Evolutionary conservation across 495 filamentous ascomycete species (phyloP).

Genomic region (Cairneyella variabilis): DNA sequence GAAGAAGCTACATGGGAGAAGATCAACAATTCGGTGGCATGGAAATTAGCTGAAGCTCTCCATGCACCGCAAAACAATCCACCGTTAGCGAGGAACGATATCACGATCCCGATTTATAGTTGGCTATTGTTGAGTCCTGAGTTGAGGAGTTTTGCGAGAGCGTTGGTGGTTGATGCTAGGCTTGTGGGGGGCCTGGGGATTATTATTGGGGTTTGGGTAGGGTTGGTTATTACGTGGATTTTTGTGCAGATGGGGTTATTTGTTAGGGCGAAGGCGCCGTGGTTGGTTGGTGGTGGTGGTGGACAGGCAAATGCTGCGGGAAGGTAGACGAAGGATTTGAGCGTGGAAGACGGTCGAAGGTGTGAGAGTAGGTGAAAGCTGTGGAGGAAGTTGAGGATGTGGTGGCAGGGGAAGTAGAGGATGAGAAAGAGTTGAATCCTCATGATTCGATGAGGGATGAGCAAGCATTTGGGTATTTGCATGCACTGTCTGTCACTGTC

Average conservation of each 20-base stretch:
- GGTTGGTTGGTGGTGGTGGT: too few species aligned
- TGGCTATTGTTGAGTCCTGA: constrained; percentile 20
- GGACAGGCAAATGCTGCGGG: background rate
- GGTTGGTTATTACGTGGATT: constrained; percentile 29
- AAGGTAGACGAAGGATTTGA: background rate
- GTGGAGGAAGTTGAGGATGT: too few species aligned
- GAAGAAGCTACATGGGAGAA: constrained; percentile 61
- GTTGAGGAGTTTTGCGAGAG: constrained; percentile 7
- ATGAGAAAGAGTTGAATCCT: too few species aligned
- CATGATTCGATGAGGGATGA: too few species aligned
- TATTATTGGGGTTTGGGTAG: constrained; percentile 36
- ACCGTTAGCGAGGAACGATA: background rate
- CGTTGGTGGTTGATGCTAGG: constrained; percentile 24
- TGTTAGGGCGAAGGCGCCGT: constrained; percentile 10
- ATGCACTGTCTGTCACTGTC: too few species aligned
- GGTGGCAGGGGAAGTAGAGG: too few species aligned
- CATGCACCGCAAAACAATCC: too few species aligned
- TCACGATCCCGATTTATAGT: constrained; percentile 21
- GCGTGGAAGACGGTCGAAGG: background rate
- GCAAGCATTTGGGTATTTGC: too few species aligned
- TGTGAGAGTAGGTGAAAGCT: background rate
- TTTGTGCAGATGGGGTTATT: constrained; percentile 17
- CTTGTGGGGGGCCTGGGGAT: constrained; percentile 32
- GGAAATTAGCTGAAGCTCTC: constrained; percentile 50
- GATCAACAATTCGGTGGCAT: constrained; percentile 58